Conservation (phyloP, 306 rosid species). For the Dalbergia cultrata region DNA sequence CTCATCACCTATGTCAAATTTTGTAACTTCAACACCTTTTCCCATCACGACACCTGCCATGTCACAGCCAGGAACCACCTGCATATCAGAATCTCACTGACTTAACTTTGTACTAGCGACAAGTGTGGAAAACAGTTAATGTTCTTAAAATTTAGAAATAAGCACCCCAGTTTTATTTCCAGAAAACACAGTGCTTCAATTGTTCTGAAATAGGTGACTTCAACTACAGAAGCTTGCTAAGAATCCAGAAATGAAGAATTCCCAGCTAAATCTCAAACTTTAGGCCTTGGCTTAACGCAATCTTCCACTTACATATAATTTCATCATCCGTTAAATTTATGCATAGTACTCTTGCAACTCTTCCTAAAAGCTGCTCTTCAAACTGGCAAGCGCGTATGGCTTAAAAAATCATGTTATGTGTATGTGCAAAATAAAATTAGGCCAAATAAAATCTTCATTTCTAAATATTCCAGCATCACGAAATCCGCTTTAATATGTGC, state of each 20-base stretch:
- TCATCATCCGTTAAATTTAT: background rate
- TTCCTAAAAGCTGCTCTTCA: background rate
- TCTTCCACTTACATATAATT: background rate
- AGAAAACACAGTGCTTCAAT: too few species aligned
- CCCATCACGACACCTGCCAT: conserved; percentile 56
- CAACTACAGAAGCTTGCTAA: background rate
- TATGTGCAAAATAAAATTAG: background rate
- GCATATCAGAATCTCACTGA: background rate
- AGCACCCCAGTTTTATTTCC: too few species aligned
- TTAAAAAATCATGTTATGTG: background rate
- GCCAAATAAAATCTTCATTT: background rate
- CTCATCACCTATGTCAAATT: conserved; percentile 54
- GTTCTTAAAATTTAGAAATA: too few species aligned
- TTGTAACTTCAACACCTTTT: conserved; percentile 43
- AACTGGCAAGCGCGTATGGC: background rate
- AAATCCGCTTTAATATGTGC: background rate
- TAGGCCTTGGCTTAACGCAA: background rate
- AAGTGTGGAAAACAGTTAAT: background rate
- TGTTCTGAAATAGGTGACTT: too few species aligned
- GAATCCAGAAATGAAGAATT: conserved; percentile 14
- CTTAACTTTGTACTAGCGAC: background rate
- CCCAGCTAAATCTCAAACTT: background rate
- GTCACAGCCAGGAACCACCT: conserved; percentile 63
- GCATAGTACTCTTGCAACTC: background rate
- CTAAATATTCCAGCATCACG: background rate